phyloP scores from a whole-genome alignment of 306 rosid genomes.

The Cicer judaicum region DNA sequence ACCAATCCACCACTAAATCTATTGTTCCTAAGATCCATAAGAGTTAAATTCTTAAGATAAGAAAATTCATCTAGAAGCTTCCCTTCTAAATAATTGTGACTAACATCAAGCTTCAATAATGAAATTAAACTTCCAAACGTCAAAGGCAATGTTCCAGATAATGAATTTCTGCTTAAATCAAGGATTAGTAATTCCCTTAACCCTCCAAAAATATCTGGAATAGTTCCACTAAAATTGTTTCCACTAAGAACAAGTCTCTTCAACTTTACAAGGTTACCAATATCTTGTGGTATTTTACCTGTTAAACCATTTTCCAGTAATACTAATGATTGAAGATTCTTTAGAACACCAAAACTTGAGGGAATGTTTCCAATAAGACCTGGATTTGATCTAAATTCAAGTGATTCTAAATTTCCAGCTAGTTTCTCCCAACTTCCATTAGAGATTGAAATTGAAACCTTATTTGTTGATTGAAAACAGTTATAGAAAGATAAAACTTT shows the following conservation, averaged over 20 bases:
- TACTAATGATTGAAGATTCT: constrained; percentile 77
- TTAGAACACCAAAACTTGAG: constrained; percentile 55
- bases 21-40: constrained; percentile 82
- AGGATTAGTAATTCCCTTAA: constrained; percentile 64
- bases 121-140: constrained; percentile 65
- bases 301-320: constrained; percentile 66
- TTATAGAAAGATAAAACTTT: constrained; percentile 72
- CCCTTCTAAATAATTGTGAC: constrained; percentile 72
- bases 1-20: constrained; percentile 72
- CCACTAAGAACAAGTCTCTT: constrained; percentile 70
- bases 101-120: constrained; percentile 78
- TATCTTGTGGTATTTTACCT: constrained; percentile 62
- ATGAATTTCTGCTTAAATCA: constrained; percentile 75
- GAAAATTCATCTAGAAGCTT: constrained; percentile 52
- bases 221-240: constrained; percentile 60
- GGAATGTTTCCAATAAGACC: constrained; percentile 76
- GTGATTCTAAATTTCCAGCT: constrained; percentile 64
- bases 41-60: constrained; percentile 64
- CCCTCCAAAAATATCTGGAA: constrained; percentile 61
- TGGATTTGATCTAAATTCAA: constrained; percentile 77
- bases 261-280: constrained; percentile 65
- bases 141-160: constrained; percentile 72
- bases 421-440: constrained; percentile 68
- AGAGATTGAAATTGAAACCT: constrained; percentile 59
- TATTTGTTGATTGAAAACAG: constrained; percentile 64